These are phyloP conservation scores for Colletotrichum sp. DNA, from an alignment of 2,329 filamentous ascomycete genomes.

Conservation along the genomic window DNA sequence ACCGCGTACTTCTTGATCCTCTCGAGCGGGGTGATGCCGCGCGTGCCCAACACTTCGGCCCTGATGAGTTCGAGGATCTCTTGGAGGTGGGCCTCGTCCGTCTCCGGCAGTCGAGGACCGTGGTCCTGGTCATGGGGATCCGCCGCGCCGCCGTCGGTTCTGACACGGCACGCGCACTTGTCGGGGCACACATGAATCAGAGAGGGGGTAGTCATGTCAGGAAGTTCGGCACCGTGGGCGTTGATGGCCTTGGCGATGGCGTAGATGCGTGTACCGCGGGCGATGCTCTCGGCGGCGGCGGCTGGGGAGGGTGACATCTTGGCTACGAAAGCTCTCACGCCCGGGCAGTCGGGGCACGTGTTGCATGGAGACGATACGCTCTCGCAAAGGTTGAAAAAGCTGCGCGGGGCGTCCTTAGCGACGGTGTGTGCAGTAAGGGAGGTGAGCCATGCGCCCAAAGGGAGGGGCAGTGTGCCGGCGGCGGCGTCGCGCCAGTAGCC, in stretches of 20 bases:
- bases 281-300: not conserved
- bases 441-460: not conserved
- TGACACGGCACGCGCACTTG: not conserved
- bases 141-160: not conserved
- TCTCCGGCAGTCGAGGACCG: not conserved
- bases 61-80: not conserved
- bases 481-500: not conserved
- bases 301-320: not conserved
- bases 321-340: not conserved
- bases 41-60: not conserved
- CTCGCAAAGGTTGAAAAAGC: not conserved
- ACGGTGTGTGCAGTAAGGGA: not conserved
- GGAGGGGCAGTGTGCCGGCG: not conserved
- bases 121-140: not conserved
- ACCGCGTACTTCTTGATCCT: not conserved
- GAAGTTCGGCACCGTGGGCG: not conserved
- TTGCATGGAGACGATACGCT: not conserved
- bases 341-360: not conserved
- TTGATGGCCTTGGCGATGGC: not conserved
- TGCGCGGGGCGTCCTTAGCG: not conserved
- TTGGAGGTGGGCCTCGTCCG: not conserved
- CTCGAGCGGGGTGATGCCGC: not conserved
- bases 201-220: fast-evolving
- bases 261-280: not conserved
- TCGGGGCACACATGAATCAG: not conserved